phyloP scores from a whole-genome alignment of 495 filamentous ascomycete species.

The Aspergillus bridgeri region DNA sequence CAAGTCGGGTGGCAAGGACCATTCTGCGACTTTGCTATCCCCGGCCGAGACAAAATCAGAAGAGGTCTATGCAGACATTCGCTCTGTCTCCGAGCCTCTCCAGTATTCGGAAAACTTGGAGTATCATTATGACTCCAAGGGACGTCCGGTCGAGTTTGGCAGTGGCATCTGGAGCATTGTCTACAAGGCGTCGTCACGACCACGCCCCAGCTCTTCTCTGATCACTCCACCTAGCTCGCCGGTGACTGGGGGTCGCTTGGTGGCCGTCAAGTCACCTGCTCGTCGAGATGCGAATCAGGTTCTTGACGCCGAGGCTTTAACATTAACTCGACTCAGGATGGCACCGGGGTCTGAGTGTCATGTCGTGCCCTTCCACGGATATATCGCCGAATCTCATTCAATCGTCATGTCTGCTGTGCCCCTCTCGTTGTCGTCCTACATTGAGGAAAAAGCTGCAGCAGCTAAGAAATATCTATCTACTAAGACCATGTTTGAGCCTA shows the following conservation, averaged over 20 bases:
- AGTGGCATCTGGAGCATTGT: constrained; percentile 61
- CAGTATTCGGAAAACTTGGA: constrained; percentile 37
- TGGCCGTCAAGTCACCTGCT: constrained; percentile 55
- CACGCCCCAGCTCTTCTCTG: constrained; percentile 6
- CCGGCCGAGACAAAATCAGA: constrained; percentile 3
- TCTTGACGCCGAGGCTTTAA: constrained; percentile 49
- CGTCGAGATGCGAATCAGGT: constrained; percentile 47
- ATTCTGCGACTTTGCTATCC: constrained; percentile 10
- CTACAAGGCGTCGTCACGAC: constrained; percentile 41
- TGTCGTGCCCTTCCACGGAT: constrained; percentile 56
- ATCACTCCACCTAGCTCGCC: constrained; percentile 50
- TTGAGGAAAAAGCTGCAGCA: constrained; percentile 34
- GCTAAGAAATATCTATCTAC: constrained; percentile 36
- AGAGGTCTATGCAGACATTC: not conserved
- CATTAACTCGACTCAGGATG: constrained; percentile 46
- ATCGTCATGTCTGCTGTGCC: constrained; percentile 55
- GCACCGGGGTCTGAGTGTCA: constrained; percentile 32
- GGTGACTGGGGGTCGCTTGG: constrained; percentile 26
- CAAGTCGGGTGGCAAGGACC: not conserved
- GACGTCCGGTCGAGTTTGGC: constrained; percentile 45
- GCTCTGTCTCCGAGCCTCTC: constrained; percentile 7
- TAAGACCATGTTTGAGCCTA: constrained; percentile 50
- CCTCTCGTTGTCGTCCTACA: constrained; percentile 46
- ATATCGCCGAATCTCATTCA: constrained; percentile 42
- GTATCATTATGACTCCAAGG: constrained; percentile 26